These are phyloP conservation scores for Moesziomyces sp. DNA, from an alignment of 1,284 basidiomycete species.

Conservation along the genomic window DNA sequence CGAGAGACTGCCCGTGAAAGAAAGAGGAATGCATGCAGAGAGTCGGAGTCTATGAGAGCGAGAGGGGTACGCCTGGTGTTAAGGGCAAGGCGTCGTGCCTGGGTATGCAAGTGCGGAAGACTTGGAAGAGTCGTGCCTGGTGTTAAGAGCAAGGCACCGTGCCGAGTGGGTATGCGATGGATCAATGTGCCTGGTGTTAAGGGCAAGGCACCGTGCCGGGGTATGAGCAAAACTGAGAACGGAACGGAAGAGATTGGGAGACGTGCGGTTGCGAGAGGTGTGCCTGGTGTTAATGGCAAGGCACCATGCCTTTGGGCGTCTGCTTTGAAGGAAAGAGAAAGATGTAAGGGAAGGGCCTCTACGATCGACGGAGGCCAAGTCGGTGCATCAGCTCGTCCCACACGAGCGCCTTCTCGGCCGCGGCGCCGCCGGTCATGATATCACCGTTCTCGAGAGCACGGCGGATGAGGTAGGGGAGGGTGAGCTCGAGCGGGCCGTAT, in stretches of 20 bases:
- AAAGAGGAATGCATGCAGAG: conserved; percentile 29
- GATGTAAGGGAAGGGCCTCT: background rate
- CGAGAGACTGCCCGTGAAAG: conserved; percentile 19
- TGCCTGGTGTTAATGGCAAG: conserved; percentile 49
- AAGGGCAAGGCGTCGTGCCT: conserved; percentile 42
- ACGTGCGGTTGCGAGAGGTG: background rate
- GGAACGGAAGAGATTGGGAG: background rate
- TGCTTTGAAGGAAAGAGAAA: background rate
- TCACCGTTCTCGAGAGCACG: conserved; percentile 83
- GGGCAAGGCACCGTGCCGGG: conserved; percentile 46
- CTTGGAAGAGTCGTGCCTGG: conserved; percentile 18
- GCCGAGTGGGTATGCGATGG: conserved; percentile 18
- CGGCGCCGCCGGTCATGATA: conserved; percentile 74
- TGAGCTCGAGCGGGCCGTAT: conserved; percentile 68
- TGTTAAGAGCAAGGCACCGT: conserved; percentile 49
- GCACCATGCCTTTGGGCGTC: conserved; percentile 24
- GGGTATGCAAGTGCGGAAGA: conserved; percentile 19
- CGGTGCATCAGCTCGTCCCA: conserved; percentile 44
- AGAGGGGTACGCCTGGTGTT: conserved; percentile 30
- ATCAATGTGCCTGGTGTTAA: conserved; percentile 36
- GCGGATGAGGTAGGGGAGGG: conserved; percentile 79
- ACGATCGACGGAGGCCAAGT: conserved; percentile 32
- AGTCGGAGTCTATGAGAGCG: conserved; percentile 1
- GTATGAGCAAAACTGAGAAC: conserved; percentile 13
- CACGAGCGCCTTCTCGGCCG: conserved; percentile 55